A percentile compares a stretch with the other conserved stretches of the same genome.
phyloP scores from a whole-genome alignment of 805 yeast species.

The Ogataea wickerhamii region DNA sequence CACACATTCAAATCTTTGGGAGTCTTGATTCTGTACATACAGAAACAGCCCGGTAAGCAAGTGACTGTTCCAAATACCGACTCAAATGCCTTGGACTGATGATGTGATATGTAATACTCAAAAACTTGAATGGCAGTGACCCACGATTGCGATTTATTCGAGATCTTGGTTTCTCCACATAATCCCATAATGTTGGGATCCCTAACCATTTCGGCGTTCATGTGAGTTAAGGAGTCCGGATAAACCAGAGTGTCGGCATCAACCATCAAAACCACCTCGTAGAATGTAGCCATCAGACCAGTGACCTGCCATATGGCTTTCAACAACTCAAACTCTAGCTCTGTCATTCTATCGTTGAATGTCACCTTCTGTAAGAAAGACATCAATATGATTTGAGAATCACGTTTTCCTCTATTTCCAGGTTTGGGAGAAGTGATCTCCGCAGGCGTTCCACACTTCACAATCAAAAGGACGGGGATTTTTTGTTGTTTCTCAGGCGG shows the following conservation, averaged over 20 bases:
- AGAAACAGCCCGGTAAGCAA: conserved; percentile 93
- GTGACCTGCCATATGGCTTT: conserved; percentile 76
- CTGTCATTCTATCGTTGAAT: conserved; percentile 93
- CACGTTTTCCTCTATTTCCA: conserved; percentile 96
- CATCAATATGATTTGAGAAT: conserved; percentile 88
- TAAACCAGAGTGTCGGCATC: conserved; percentile 91
- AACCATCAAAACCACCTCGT: conserved; percentile 84
- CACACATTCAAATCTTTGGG: conserved; percentile 82
- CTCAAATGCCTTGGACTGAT: conserved; percentile 91
- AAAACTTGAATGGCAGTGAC: conserved; percentile 92
- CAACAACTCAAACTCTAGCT: conserved; percentile 75
- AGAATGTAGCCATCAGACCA: conserved; percentile 78
- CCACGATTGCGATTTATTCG: conserved; percentile 81
- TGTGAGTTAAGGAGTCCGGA: conserved; percentile 85
- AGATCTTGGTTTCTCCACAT: conserved; percentile 92
- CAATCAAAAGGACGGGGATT: conserved; percentile 74
- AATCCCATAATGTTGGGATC: conserved; percentile 88
- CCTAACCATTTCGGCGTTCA: conserved; percentile 84
- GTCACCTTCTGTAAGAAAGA: conserved; percentile 82
- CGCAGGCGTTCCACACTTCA: conserved; percentile 83
- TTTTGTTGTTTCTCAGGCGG: conserved; percentile 80
- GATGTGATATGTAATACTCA: conserved; percentile 90
- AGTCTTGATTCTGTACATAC: conserved; percentile 84
- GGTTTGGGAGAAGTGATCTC: conserved; percentile 72
- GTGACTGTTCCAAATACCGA: conserved; percentile 94